Percentiles rank a stretch among this genome's conserved stretches.
These are phyloP conservation scores for Metschnikowia similis DNA, from an alignment of 805 yeast genomes.

Conservation along the genomic window DNA sequence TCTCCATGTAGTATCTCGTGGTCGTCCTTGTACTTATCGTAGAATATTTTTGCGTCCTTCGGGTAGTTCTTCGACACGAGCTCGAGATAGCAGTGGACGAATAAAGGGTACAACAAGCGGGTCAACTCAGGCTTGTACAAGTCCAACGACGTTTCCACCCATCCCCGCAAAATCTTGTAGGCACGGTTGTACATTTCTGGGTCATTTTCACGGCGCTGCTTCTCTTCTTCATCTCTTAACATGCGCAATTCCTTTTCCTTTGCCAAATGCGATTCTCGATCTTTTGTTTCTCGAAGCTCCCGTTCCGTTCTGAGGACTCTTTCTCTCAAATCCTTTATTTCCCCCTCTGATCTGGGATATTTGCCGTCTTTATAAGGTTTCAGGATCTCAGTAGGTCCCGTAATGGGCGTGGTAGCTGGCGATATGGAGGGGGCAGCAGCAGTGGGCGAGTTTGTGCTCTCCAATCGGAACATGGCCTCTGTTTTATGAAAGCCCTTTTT, in stretches of 20 bases:
- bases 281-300: conserved; percentile 37
- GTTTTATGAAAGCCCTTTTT: conserved; percentile 94
- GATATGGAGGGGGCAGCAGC: conserved; percentile 48
- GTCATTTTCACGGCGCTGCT: conserved; percentile 44
- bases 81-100: conserved; percentile 82
- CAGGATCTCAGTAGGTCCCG: conserved; percentile 31
- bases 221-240: conserved; percentile 40
- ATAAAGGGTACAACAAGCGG: conserved; percentile 85
- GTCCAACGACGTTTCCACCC: conserved; percentile 91
- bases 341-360: conserved; percentile 26
- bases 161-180: conserved; percentile 70
- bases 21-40: conserved; percentile 67
- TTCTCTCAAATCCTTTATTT: conserved; percentile 34
- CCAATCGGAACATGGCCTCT: conserved; percentile 90
- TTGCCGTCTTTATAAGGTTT: conserved; percentile 23
- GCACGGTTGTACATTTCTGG: conserved; percentile 78
- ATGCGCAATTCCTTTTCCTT: conserved; percentile 39
- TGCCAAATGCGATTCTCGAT: conserved; percentile 32
- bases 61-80: conserved; percentile 62
- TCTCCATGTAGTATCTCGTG: conserved; percentile 72
- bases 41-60: conserved; percentile 66
- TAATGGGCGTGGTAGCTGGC: conserved; percentile 38
- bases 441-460: conserved; percentile 60
- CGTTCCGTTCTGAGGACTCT: conserved; percentile 30
- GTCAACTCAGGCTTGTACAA: conserved; percentile 85